A percentile compares a stretch with the other conserved stretches of the same genome.
phyloP scores from a whole-genome alignment of 768 basidiomycete species.

The Lactarius quietus region DNA sequence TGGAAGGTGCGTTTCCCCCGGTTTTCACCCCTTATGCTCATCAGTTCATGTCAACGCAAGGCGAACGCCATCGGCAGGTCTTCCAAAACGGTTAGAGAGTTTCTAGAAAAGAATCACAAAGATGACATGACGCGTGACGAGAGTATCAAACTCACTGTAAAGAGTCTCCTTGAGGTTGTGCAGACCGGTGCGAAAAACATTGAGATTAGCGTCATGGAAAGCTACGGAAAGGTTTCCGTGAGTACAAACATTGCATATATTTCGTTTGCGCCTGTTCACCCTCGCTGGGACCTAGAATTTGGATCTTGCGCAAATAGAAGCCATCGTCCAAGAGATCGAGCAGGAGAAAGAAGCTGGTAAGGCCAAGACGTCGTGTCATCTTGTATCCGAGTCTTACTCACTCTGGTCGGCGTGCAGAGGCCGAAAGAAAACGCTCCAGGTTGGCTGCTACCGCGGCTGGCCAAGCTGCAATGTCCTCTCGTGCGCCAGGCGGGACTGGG shows the following conservation, averaged over 20 bases:
- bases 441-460: slow-evolving; percentile 89
- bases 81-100: slow-evolving; percentile 97
- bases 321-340: slow-evolving; percentile 90
- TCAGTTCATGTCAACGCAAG: slow-evolving; percentile 38
- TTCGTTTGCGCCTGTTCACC: not conserved
- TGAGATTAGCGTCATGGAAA: slow-evolving; percentile 97
- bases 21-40: not conserved
- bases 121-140: slow-evolving; percentile 87
- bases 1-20: slow-evolving; percentile 77
- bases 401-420: slow-evolving; percentile 52
- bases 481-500: slow-evolving; percentile 43
- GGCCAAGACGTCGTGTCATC: slow-evolving; percentile 29
- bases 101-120: slow-evolving; percentile 96
- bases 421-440: slow-evolving; percentile 88
- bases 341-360: slow-evolving; percentile 93
- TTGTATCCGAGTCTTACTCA: not conserved
- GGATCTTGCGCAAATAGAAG: slow-evolving; percentile 83
- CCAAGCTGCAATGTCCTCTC: slow-evolving; percentile 80
- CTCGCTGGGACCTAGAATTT: slow-evolving; percentile 55
- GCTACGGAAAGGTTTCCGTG: slow-evolving; percentile 90
- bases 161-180: slow-evolving; percentile 94
- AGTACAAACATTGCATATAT: slow-evolving; percentile 26
- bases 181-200: slow-evolving; percentile 99
- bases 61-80: slow-evolving; percentile 98
- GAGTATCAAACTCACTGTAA: slow-evolving; percentile 91